Evolutionary conservation across 2,329 filamentous ascomycete species (phyloP), one percentile per base, ranked within the genome.

Genomic region (Monosporascus sp.): DNA sequence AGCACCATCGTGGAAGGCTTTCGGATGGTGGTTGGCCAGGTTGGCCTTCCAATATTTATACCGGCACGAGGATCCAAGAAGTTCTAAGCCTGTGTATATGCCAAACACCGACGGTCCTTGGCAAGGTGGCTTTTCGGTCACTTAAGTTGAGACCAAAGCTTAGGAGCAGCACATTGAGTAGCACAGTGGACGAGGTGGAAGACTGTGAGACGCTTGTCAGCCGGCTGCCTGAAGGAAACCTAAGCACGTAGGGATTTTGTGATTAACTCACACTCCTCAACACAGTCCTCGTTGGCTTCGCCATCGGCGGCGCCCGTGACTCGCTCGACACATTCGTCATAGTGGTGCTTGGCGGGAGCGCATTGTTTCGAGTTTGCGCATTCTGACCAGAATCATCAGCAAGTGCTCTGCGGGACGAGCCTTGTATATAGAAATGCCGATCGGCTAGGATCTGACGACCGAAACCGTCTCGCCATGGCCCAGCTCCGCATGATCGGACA

Each of bases 151-250:
- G 86, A 83, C 85, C 90, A 99, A 68, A 99, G 88, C 86, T 96
- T 97, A 68, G 93, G 92, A 52, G 94, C 94, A 59, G 94, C 93
- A 73, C 94, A 99, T 72, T 87, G 79, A 67, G 84, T 89, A 60
- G 93, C 90, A 80, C 94, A 99, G 82, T 97, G 94, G 67, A 89
- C 87, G 67, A 99, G 89, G 77, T 99, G 93, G 88, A 99, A 99
- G 82, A 97, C 93, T 97, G 65, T n/a, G 8, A 50, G 50, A 45
- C 31, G 31, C 31, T 35, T 35, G 31, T 35, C 31, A 35, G 31
- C 31, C 31, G 18, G 56, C 47, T 25, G 46, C 25, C 4, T 54
- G 31, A 35, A 35, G 31, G 9, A 14, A 35, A 14, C 31, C 4
- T 35, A 14, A 35, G 31, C 11, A 14, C 14, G 9, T 11, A 14